Conservation (phyloP, 2,329 filamentous ascomycete genomes). For the Botrytis pseudocinerea region DNA sequence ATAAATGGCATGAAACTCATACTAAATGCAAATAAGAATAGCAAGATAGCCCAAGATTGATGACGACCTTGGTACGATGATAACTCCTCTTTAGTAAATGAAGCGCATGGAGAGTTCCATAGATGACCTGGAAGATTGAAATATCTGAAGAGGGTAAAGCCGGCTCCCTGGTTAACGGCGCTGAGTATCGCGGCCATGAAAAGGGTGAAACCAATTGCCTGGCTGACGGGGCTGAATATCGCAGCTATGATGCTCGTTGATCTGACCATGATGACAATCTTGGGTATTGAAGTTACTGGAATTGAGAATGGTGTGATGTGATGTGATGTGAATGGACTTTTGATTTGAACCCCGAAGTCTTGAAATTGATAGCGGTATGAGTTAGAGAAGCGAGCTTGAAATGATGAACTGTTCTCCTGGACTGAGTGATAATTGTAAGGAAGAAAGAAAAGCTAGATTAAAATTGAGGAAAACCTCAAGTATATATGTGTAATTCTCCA, state of each 20-base stretch:
- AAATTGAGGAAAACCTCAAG: background rate
- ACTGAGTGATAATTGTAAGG: background rate
- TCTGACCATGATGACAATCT: background rate
- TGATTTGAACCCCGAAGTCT: background rate
- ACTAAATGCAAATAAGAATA: background rate
- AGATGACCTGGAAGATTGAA: background rate
- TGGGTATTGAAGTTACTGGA: background rate
- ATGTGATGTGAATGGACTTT: background rate
- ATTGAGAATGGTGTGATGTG: background rate
- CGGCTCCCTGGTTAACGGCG: no score
- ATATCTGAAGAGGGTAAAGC: background rate
- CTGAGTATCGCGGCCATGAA: no score
- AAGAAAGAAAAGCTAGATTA: background rate
- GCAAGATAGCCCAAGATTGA: background rate
- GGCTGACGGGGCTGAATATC: no score
- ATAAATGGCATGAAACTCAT: background rate
- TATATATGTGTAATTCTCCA: background rate
- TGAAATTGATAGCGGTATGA: background rate
- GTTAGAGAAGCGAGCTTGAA: background rate
- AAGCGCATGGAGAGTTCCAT: background rate
- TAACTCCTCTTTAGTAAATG: background rate
- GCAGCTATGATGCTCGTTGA: background rate
- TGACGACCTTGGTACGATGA: background rate
- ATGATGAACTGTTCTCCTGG: background rate
- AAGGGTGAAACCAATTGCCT: background rate